Conservation (phyloP, 2,329 filamentous ascomycete species). For the Trichoderma gracile region DNA sequence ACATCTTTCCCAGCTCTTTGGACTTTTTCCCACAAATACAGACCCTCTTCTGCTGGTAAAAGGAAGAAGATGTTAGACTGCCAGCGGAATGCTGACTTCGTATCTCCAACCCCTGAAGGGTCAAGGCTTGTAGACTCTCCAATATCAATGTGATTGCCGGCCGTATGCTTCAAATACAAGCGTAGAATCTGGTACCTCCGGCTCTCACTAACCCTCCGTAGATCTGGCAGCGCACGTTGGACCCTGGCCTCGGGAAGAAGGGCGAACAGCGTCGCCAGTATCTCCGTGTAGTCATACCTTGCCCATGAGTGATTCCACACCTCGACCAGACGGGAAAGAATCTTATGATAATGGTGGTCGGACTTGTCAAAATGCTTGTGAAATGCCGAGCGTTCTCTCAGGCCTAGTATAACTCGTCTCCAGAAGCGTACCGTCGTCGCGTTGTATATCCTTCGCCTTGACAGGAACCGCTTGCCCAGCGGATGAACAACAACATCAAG, state of each 20-base stretch:
- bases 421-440: not conserved
- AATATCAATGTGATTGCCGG: conserved; percentile 31
- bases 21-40: conserved; percentile 1
- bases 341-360: not conserved
- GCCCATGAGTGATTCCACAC: conserved; percentile 1
- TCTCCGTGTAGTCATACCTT: not conserved
- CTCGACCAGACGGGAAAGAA: not conserved
- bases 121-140: conserved; percentile 24
- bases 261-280: not conserved
- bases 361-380: not conserved
- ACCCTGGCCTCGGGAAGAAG: not conserved
- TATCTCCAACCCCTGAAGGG: not conserved
- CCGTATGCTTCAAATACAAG: conserved; percentile 30
- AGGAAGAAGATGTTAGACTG: not conserved
- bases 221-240: not conserved
- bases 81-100: not conserved
- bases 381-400: not conserved
- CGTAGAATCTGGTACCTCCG: conserved; percentile 32
- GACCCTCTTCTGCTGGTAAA: not conserved
- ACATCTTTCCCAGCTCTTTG: not conserved
- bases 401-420: not conserved
- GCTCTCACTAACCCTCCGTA: not conserved
- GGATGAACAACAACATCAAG: not conserved
- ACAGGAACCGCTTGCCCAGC: conserved; percentile 2
- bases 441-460: not conserved